Conservation (phyloP, 2,329 filamentous ascomycete species). For the Exophiala oligosperma region DNA sequence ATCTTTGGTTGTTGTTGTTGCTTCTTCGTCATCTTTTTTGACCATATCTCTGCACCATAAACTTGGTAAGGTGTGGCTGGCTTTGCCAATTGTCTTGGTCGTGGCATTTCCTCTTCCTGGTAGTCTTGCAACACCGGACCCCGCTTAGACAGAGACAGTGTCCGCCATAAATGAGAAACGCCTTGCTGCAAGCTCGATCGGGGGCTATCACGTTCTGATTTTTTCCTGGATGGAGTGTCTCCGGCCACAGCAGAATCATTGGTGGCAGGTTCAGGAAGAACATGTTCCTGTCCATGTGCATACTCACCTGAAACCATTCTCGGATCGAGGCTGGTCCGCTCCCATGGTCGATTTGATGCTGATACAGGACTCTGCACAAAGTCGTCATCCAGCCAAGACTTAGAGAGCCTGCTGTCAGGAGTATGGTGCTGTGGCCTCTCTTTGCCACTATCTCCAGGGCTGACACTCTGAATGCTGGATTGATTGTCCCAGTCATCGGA, state of each 20-base stretch:
- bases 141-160: conserved; percentile 14
- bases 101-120: conserved; percentile 1
- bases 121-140: not conserved
- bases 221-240: conserved; percentile 1
- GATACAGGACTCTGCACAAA: conserved; percentile 11
- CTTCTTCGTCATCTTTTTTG: conserved; percentile 29
- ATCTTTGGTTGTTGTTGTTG: conserved; percentile 16
- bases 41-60: conserved; percentile 38
- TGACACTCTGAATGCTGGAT: conserved; percentile 1
- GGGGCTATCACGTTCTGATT: conserved; percentile 6
- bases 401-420: conserved; percentile 8
- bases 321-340: not conserved
- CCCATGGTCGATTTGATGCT: not conserved
- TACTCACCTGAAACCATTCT: conserved; percentile 3
- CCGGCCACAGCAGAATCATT: conserved; percentile 12
- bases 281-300: conserved; percentile 31
- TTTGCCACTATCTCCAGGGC: not conserved
- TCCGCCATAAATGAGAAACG: conserved; percentile 15
- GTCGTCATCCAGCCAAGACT: conserved; percentile 16
- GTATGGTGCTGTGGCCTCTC: not conserved
- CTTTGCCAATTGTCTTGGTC: conserved; percentile 34
- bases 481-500: conserved; percentile 14
- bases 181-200: conserved; percentile 22
- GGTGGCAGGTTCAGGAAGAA: conserved; percentile 26
- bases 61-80: conserved; percentile 40